Base-by-base conservation (phyloP, 768 basidiomycete genomes). In the Piloderma croceum region DNA sequence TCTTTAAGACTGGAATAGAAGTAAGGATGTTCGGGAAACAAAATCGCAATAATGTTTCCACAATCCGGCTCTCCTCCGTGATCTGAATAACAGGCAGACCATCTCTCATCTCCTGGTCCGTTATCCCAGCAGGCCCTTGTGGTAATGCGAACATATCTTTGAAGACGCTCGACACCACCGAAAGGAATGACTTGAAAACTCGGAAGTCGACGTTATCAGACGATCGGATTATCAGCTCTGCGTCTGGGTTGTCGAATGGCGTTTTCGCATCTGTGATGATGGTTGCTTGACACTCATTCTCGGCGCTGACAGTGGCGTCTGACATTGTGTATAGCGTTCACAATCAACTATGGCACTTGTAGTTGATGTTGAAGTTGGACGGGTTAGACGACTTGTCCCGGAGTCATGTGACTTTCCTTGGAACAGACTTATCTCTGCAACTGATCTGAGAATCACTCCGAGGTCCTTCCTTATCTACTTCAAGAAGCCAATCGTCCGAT, bases 111-210 rank as follows among this genome's bases (percentile, higher is more conserved):
- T 51, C 49, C 43, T 63, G 54, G 10, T 52, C 59, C 12, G 51
- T 38, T 10, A 46, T 47, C 31, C 62, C 61, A 7, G 52, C 45
- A 7, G 56, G 41, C 2, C 76, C 67, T 27, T 65, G 63, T 19
- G 78, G 78, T 20, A 80, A 54, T 6, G 68, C 64, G 47, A 81
- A 73, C 63, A 78, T 73, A 46, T 68, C 64, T 35, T 63, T 62
- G 47, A 82, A 81, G 54, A 82, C 71, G 4, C 73, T 65, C 7
- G 81, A 83, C 1, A 76, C 71, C 12, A 77, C 51, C 13, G 73
- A 67, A 9, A 83, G 62, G 40, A 81, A 60, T 31, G 70, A 47
- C 47, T 74, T 76, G 65, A 74, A 74, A 40, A 75, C 69, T 43
- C 67, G 67, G 57, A 79, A 80, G 12, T 45, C 46, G 40, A 50